phyloP scores from a whole-genome alignment of 2,329 filamentous ascomycete species.

The Sphaerulina vaccinii region DNA sequence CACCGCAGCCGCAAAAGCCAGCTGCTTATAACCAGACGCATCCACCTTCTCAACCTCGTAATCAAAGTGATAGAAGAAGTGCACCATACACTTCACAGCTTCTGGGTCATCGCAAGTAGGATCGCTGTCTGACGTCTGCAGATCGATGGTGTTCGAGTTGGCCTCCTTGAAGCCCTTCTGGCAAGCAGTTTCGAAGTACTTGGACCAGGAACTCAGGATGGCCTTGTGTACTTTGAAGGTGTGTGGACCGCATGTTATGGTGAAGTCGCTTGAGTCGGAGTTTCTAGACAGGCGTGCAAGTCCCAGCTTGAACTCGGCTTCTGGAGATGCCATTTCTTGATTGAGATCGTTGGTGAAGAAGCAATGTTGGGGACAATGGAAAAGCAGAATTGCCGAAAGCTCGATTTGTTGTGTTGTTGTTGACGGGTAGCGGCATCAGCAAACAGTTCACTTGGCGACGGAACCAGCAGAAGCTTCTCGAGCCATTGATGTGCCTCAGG shows the following conservation, averaged over 20 bases:
- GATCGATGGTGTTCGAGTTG: slow-evolving; percentile 19
- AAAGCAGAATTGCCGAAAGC: too few relatives aligned
- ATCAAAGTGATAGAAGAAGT: slow-evolving; percentile 34
- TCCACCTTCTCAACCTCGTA: slow-evolving; percentile 11
- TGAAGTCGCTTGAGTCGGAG: too few relatives aligned
- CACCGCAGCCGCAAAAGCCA: background rate
- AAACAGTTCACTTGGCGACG: too few relatives aligned
- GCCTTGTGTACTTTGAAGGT: slow-evolving; percentile 26
- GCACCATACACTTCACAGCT: slow-evolving; percentile 28
- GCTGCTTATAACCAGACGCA: background rate
- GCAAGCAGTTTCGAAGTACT: slow-evolving; percentile 20
- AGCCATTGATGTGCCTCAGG: too few relatives aligned
- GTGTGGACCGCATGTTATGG: slow-evolving; percentile 23
- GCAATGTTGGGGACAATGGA: too few relatives aligned
- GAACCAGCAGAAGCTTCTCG: too few relatives aligned
- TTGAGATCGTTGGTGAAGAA: too few relatives aligned
- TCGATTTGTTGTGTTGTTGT: too few relatives aligned
- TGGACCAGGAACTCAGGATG: slow-evolving; percentile 26
- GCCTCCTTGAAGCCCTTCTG: slow-evolving; percentile 18
- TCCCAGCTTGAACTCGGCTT: too few relatives aligned
- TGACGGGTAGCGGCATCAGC: too few relatives aligned
- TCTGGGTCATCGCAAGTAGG: slow-evolving; percentile 29
- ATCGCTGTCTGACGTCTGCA: slow-evolving; percentile 17
- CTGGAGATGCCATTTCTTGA: too few relatives aligned
- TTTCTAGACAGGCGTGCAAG: too few relatives aligned